These are phyloP conservation scores for Kwoniella shivajii DNA, from an alignment of 1,284 basidiomycete species.

Conservation along the genomic window DNA sequence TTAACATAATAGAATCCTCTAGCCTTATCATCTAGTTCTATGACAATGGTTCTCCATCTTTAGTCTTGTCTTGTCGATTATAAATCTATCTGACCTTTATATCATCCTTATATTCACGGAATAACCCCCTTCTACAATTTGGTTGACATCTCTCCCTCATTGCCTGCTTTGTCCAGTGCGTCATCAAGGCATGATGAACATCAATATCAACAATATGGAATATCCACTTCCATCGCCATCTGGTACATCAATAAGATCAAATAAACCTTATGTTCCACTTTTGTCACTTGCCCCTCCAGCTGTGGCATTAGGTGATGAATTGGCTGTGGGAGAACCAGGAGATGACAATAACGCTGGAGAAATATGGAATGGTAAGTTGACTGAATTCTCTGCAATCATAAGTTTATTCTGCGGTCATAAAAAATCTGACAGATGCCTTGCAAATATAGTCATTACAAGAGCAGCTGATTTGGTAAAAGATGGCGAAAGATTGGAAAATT, in stretches of 20 bases:
- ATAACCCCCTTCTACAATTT: not conserved
- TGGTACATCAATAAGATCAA: conserved; percentile 14
- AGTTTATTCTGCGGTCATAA: not conserved
- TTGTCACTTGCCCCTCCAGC: conserved; percentile 39
- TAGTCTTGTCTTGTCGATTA: not conserved
- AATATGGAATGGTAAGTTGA: conserved; percentile 44
- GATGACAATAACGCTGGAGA: conserved; percentile 37
- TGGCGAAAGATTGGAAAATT: conserved; percentile 48
- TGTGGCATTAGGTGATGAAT: conserved; percentile 29
- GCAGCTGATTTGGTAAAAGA: conserved; percentile 51
- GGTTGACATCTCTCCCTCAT: not conserved
- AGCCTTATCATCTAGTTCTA: not conserved
- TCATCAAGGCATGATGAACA: too few relatives aligned
- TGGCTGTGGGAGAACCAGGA: conserved; percentile 34
- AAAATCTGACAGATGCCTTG: too few relatives aligned
- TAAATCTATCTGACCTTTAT: too few relatives aligned
- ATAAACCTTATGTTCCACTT: conserved; percentile 25
- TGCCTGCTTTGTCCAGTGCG: not conserved
- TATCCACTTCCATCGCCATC: conserved; percentile 21
- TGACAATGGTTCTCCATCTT: not conserved
- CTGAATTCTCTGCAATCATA: too few relatives aligned
- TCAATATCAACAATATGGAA: conserved; percentile 9
- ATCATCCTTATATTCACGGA: too few relatives aligned
- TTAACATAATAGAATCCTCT: too few relatives aligned
- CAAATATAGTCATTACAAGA: conserved; percentile 40